phyloP scores from a whole-genome alignment of 176 grass and related monocot species.

The Dactylis glomerata region DNA sequence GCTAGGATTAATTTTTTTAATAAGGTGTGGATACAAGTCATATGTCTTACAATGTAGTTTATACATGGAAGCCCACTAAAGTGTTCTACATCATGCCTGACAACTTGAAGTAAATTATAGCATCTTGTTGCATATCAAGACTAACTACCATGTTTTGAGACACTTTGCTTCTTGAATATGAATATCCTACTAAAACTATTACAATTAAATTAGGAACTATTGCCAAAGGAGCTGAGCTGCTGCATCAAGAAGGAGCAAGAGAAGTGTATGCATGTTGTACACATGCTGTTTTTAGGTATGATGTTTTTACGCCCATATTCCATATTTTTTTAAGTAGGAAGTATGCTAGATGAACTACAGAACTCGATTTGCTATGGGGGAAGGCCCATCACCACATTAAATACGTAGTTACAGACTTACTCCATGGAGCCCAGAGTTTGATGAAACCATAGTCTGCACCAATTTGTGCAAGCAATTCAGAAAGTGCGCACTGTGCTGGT shows the following conservation, averaged over 20 bases:
- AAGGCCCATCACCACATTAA: neutral
- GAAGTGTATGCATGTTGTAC: constrained; percentile 99
- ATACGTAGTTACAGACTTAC: neutral
- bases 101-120: neutral
- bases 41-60: neutral
- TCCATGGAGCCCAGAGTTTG: neutral
- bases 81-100: neutral
- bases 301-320: neutral
- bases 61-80: neutral
- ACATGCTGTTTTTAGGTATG: constrained; percentile 99
- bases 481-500: neutral
- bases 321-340: neutral
- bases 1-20: neutral
- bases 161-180: neutral
- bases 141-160: neutral
- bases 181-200: constrained; percentile 28
- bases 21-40: neutral
- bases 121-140: neutral
- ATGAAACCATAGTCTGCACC: neutral
- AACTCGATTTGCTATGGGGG: neutral
- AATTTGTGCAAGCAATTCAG: neutral
- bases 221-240: constrained; percentile 87
- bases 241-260: constrained; percentile 98
- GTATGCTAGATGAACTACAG: neutral
- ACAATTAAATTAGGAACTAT: constrained; percentile 69